These are phyloP conservation scores for Camillea tinctor DNA, from an alignment of 2,329 filamentous ascomycete genomes.

Conservation along the genomic window DNA sequence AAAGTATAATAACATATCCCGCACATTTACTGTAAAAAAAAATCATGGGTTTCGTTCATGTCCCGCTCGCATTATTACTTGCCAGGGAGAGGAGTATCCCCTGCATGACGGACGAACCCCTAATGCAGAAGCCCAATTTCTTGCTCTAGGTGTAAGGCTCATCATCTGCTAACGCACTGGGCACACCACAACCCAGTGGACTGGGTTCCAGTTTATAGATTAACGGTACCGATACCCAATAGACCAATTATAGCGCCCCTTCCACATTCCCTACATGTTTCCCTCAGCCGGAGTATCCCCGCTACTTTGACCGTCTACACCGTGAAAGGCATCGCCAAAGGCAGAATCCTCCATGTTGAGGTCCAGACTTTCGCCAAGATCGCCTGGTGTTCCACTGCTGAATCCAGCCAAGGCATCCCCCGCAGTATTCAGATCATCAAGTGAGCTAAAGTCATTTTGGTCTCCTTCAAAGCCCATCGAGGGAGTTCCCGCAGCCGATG, in stretches of 20 bases:
- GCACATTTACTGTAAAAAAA: background rate
- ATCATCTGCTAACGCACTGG: background rate
- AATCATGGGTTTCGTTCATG: background rate
- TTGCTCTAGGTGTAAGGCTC: background rate
- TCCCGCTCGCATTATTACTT: background rate
- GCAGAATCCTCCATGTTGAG: conserved; percentile 71
- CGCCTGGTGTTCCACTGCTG: conserved; percentile 50
- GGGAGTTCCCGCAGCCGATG: conserved; percentile 45
- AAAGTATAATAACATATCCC: background rate
- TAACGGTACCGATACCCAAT: background rate
- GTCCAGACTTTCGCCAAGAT: conserved; percentile 56
- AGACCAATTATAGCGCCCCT: background rate
- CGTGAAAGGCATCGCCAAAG: conserved; percentile 81
- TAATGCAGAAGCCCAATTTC: background rate
- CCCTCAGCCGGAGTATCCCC: conserved; percentile 29
- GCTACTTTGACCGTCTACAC: conserved; percentile 43
- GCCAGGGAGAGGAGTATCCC: background rate
- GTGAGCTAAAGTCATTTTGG: conserved; percentile 60
- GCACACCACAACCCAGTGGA: no score
- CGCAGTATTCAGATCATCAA: conserved; percentile 67
- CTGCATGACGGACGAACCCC: background rate
- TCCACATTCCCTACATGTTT: conserved; percentile 22
- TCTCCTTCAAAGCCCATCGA: conserved; percentile 48
- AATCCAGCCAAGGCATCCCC: conserved; percentile 70
- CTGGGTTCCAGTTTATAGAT: background rate